Percentiles rank a stretch among this genome's conserved stretches.
These are phyloP conservation scores for Purshia tridentata DNA, from an alignment of 306 rosid species.

Conservation along the genomic window DNA sequence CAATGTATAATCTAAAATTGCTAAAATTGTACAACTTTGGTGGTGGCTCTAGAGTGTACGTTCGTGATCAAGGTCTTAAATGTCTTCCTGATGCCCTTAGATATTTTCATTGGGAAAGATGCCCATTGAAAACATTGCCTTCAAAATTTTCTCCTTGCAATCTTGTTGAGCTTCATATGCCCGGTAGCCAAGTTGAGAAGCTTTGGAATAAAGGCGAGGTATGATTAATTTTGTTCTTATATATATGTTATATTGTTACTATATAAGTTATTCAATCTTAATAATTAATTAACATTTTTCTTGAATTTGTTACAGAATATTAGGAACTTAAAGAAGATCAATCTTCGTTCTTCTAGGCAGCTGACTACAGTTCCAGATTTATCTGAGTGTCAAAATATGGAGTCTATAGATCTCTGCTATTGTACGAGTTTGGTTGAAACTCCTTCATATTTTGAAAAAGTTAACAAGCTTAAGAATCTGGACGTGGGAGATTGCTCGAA, in stretches of 20 bases:
- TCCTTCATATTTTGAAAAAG: background rate
- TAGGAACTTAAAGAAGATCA: background rate
- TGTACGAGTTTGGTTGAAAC: background rate
- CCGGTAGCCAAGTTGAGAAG: background rate
- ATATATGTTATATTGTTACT: no score
- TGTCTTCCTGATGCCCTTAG: slow-evolving; percentile 17
- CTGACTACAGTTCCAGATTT: slow-evolving; percentile 13
- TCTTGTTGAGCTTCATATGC: slow-evolving; percentile 11
- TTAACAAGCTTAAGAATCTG: no score
- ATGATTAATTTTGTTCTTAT: background rate
- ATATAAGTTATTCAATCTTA: background rate
- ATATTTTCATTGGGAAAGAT: background rate
- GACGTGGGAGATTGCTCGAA: no score
- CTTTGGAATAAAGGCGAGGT: slow-evolving; percentile 6
- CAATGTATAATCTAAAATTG: no score
- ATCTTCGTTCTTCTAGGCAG: background rate
- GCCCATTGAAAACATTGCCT: slow-evolving; percentile 5
- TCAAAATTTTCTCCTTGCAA: background rate
- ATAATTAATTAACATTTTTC: background rate
- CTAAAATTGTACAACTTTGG: no score
- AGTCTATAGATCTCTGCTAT: rapidly evolving
- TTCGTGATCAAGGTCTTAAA: no score
- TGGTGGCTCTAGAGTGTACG: no score
- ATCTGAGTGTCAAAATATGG: background rate
- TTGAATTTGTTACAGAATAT: background rate